These are phyloP conservation scores for Aspergillus felis DNA, from an alignment of 2,329 filamentous ascomycete genomes.

Conservation along the genomic window DNA sequence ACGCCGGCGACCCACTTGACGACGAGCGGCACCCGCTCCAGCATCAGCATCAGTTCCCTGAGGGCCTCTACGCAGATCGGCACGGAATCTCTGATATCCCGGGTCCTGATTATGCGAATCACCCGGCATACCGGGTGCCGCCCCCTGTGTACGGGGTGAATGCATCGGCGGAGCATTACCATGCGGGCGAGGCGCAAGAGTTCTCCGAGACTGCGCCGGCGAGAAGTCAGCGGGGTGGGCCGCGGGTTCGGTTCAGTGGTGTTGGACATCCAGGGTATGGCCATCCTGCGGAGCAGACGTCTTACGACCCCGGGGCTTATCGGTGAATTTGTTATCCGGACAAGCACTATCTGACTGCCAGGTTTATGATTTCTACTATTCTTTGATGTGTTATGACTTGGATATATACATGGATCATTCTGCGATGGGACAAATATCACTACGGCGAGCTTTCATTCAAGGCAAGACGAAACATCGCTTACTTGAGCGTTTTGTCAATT, in stretches of 20 bases:
- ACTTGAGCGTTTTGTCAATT: too few species aligned
- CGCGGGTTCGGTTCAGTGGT: slow-evolving; percentile 19
- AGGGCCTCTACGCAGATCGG: not conserved
- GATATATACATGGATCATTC: not conserved
- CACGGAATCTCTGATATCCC: slow-evolving; percentile 2
- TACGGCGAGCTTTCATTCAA: too few species aligned
- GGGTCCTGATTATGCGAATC: slow-evolving; percentile 2
- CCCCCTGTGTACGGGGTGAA: slow-evolving; percentile 2
- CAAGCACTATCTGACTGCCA: not conserved
- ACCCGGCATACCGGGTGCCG: slow-evolving; percentile 1
- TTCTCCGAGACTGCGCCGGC: slow-evolving; percentile 27
- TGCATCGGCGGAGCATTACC: slow-evolving; percentile 16
- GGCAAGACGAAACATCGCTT: too few species aligned
- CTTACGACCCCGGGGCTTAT: slow-evolving; percentile 33
- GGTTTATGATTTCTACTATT: not conserved
- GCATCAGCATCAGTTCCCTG: slow-evolving; percentile 1
- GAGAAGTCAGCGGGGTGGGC: slow-evolving; percentile 13
- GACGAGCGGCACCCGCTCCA: slow-evolving; percentile 3
- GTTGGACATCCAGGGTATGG: slow-evolving; percentile 22
- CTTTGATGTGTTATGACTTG: not conserved
- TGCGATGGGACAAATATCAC: too few species aligned
- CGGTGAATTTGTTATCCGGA: slow-evolving; percentile 15
- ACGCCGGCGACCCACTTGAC: slow-evolving; percentile 9
- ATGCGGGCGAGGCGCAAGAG: slow-evolving; percentile 22
- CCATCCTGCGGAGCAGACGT: slow-evolving; percentile 28